Percentiles rank a stretch among this genome's conserved stretches.
phyloP scores from a whole-genome alignment of 1,284 basidiomycete species.

The Schizophyllum amplum region DNA sequence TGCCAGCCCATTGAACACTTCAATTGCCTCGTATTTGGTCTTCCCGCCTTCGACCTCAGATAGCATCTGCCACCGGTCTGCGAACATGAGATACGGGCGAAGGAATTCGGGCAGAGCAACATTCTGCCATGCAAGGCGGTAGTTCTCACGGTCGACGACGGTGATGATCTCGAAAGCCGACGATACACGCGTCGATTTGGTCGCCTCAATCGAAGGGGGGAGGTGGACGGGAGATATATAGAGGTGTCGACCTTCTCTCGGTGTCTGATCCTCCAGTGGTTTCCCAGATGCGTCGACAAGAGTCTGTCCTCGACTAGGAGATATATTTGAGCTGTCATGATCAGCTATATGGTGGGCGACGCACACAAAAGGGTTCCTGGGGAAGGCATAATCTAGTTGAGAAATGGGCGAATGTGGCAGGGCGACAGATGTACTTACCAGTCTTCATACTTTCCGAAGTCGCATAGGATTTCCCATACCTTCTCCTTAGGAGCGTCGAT shows the following conservation, averaged over 20 bases:
- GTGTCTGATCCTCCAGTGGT: conserved; percentile 39
- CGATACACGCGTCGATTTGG: conserved; percentile 22
- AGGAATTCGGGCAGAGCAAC: conserved; percentile 34
- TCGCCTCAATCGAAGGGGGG: conserved; percentile 41
- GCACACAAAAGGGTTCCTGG: conserved; percentile 65
- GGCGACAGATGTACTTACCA: conserved; percentile 30
- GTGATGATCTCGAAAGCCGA: conserved; percentile 36
- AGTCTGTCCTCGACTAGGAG: conserved; percentile 43
- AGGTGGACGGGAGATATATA: conserved; percentile 46
- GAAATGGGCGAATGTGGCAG: neutral
- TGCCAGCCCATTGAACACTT: conserved; percentile 48
- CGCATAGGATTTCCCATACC: conserved; percentile 38
- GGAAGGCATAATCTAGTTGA: neutral
- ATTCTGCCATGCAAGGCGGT: conserved; percentile 51
- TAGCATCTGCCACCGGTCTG: conserved; percentile 60
- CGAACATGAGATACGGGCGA: conserved; percentile 21
- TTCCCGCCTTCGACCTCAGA: conserved; percentile 37
- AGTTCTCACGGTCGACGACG: conserved; percentile 39
- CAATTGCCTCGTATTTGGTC: conserved; percentile 58
- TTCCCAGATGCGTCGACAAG: conserved; percentile 35
- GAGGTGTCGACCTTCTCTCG: conserved; percentile 37
- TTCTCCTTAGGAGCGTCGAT: conserved; percentile 41
- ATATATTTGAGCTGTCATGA: neutral
- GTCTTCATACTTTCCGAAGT: conserved; percentile 42
- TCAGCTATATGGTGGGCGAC: conserved; percentile 10